A percentile compares a stretch with the other conserved stretches of the same genome.
These are phyloP conservation scores for Trametes cinnabarina DNA, from an alignment of 768 basidiomycete species.

Conservation along the genomic window DNA sequence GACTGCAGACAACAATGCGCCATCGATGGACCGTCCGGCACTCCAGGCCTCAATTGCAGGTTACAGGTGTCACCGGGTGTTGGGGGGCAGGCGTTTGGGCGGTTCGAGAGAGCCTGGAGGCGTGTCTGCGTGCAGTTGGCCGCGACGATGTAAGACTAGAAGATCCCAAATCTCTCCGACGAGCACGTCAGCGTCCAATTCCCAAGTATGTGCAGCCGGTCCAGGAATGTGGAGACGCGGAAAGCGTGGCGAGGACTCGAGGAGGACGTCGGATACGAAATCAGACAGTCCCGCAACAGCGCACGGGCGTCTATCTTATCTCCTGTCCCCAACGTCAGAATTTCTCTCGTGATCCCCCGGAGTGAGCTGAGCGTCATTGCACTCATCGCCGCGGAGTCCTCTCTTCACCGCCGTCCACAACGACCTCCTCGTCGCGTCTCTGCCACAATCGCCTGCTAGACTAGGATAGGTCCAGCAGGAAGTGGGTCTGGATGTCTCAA, in stretches of 20 bases:
- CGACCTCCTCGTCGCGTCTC: background rate
- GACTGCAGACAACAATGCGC: slow-evolving; percentile 1
- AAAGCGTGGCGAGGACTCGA: too few relatives aligned
- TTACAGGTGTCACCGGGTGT: slow-evolving; percentile 6
- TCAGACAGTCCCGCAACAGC: too few relatives aligned
- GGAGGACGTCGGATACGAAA: too few relatives aligned
- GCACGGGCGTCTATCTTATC: slow-evolving; percentile 12
- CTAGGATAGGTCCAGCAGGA: slow-evolving; percentile 1
- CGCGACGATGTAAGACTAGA: background rate
- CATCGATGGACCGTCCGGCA: slow-evolving; percentile 12
- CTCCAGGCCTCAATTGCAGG: background rate
- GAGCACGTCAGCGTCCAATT: slow-evolving; percentile 5
- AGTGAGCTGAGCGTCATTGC: background rate
- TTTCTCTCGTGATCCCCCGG: background rate
- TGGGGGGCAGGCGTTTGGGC: background rate
- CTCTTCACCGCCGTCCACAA: slow-evolving; percentile 8
- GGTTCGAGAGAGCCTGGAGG: background rate
- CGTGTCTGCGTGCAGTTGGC: slow-evolving; percentile 2
- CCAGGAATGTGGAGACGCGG: too few relatives aligned
- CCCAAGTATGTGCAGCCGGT: too few relatives aligned
- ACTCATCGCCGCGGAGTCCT: background rate
- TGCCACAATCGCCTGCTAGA: background rate
- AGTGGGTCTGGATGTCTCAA: slow-evolving; percentile 20
- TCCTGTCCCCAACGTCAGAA: background rate
- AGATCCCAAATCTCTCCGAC: slow-evolving; percentile 3